phyloP scores from a whole-genome alignment of 2,329 filamentous ascomycete genomes.

The Alternaria brassicicola region DNA sequence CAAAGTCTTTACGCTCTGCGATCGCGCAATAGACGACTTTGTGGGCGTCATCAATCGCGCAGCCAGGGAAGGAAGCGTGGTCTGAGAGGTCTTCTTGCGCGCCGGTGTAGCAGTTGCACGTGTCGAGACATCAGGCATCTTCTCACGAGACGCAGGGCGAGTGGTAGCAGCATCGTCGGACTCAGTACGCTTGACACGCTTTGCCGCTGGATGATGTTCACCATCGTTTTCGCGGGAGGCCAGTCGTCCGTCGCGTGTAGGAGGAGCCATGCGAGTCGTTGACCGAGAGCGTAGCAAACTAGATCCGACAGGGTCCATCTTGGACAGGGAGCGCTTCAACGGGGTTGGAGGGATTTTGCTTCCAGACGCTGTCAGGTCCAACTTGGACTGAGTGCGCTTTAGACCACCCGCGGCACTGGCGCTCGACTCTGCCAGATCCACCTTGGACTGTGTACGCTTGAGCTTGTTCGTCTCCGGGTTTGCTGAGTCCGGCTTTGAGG shows the following conservation, averaged over 20 bases:
- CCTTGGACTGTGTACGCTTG: slow-evolving; percentile 64
- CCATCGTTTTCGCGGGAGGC: slow-evolving; percentile 37
- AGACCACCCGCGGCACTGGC: slow-evolving; percentile 49
- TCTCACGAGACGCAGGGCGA: slow-evolving; percentile 61
- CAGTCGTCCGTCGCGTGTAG: slow-evolving; percentile 32
- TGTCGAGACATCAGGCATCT: slow-evolving; percentile 15
- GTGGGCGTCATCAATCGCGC: slow-evolving; percentile 73
- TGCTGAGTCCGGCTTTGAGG: slow-evolving; percentile 56
- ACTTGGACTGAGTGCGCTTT: slow-evolving; percentile 62
- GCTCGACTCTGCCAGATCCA: slow-evolving; percentile 67
- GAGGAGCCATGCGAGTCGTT: slow-evolving; percentile 36
- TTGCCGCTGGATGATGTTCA: slow-evolving; percentile 58
- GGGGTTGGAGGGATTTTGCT: slow-evolving; percentile 47
- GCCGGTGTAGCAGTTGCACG: slow-evolving; percentile 27
- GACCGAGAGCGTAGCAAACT: slow-evolving; percentile 47
- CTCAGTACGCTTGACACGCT: slow-evolving; percentile 72
- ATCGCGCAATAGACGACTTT: slow-evolving; percentile 72
- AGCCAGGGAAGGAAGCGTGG: slow-evolving; percentile 57
- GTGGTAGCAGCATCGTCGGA: slow-evolving; percentile 72
- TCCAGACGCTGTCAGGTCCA: slow-evolving; percentile 67
- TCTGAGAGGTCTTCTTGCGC: slow-evolving; percentile 38
- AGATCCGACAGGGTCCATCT: slow-evolving; percentile 65
- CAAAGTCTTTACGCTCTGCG: slow-evolving; percentile 58
- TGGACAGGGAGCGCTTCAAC: slow-evolving; percentile 61
- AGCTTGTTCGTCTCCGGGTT: slow-evolving; percentile 51